Base-by-base conservation (phyloP, 495 filamentous ascomycete genomes). In the Penicillium cinerascens region DNA sequence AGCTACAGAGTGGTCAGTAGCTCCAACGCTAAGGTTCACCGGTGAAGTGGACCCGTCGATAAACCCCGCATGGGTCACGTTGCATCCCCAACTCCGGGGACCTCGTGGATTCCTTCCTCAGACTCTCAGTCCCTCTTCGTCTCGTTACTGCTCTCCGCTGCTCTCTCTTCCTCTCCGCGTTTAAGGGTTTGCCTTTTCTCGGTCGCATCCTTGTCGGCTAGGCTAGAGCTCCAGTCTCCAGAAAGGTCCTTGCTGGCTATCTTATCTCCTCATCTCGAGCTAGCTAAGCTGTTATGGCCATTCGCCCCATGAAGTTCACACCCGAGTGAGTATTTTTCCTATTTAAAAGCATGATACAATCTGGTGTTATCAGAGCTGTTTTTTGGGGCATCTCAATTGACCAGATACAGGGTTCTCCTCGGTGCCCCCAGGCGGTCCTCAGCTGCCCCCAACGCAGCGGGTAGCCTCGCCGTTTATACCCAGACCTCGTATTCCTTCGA, bases 401-500 rank as follows among this genome's bases (percentile, higher is more conserved):
- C 36, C 27, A 16, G 13, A 2, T 55, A 25, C 33, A 79, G 76
- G 65, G 86, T 92, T 35, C 81, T 97, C 47, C 82, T 97, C 60
- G 84, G 85, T 60, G 90, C 91, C 13, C 90, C 92, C 25, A 83
- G 92, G 29, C 83, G 92, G 37, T 88, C 87, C 38, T 63, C 83
- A 18, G 91, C 87, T 21, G 68, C 85, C 13, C 91, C 92, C 25
- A 95, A 93, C 65, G 60, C 79, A 6, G 73, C 80, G 29, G 90
- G 87, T 6, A 87, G 78, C 13, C 73, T 82, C 38, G 83, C 86
- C 17, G 73, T 92, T 10, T 93, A 87, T 59, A 85, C 85, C 38
- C 82, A 78, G 29, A 88, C 87, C 0, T 83, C 85, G 7, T 97
- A 96, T 64, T 91, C 84, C 18, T 97, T 97, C 69, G 78, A 88